A percentile compares a stretch with the other conserved stretches of the same genome.
phyloP scores from a whole-genome alignment of 495 filamentous ascomycete genomes.

The Terfezia claveryi region DNA sequence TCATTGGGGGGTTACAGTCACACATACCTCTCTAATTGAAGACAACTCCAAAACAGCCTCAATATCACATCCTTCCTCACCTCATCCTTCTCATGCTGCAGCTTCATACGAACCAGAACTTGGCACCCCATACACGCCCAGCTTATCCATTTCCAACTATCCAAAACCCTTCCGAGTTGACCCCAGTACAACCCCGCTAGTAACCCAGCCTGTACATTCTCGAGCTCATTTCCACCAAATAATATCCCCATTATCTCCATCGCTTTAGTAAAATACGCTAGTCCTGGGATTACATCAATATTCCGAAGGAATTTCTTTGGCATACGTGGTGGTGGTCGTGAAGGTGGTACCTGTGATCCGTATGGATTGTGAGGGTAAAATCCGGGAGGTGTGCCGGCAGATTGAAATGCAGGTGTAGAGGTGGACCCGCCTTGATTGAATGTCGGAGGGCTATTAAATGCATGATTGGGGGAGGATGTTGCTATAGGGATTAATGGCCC shows the following conservation, averaged over 20 bases:
- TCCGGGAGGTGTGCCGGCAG: constrained; percentile 8
- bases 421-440: constrained; percentile 11
- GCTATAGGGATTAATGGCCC: constrained; percentile 9
- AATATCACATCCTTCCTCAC: constrained; percentile 32
- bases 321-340: not conserved
- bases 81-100: constrained; percentile 9
- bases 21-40: constrained; percentile 76
- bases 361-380: constrained; percentile 5
- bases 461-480: not conserved
- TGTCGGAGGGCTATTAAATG: constrained; percentile 2
- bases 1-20: not conserved
- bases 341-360: not conserved
- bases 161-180: constrained; percentile 65
- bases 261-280: constrained; percentile 72
- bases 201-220: constrained; percentile 65
- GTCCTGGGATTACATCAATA: constrained; percentile 67
- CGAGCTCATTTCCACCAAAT: constrained; percentile 51
- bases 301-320: constrained; percentile 29
- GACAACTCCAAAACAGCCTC: constrained; percentile 80
- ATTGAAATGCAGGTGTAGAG: constrained; percentile 10
- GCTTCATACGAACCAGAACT: constrained; percentile 36
- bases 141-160: constrained; percentile 75
- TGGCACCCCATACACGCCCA: constrained; percentile 55
- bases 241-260: constrained; percentile 69
- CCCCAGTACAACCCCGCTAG: constrained; percentile 75